Percentiles rank a stretch among this genome's conserved stretches.
Evolutionary conservation across 305 asterid genomes (phyloP).

Genomic region (Fraxinus angustifolia): DNA sequence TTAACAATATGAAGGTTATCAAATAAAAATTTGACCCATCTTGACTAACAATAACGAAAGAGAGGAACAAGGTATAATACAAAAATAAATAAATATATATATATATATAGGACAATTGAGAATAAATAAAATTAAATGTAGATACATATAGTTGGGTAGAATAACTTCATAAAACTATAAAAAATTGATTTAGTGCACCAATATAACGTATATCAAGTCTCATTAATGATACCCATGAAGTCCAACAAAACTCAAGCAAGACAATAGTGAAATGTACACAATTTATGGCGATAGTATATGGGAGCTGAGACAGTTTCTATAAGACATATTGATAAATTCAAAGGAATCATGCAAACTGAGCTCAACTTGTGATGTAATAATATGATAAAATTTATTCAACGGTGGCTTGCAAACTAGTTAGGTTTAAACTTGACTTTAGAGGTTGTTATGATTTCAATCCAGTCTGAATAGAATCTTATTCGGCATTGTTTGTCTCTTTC

Average conservation of each 20-base stretch:
- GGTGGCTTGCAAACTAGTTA: not conserved
- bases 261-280: not conserved
- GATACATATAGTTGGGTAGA: not conserved
- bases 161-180: not conserved
- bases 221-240: not conserved
- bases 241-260: constrained; percentile 7
- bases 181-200: not conserved
- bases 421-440: not conserved
- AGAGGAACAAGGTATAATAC: not conserved
- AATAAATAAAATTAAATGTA: not conserved
- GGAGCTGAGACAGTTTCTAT: not conserved
- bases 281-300: not conserved
- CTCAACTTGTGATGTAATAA: not conserved
- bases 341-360: not conserved
- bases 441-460: not conserved
- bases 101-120: not conserved
- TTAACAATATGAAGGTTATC: constrained; percentile 4
- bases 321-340: not conserved
- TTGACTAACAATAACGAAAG: not conserved
- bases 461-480: not conserved
- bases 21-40: not conserved
- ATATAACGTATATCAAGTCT: not conserved
- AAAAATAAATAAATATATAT: not conserved
- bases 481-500: not conserved
- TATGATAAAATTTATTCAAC: not conserved